Evolutionary conservation across 208 protist genomes (phyloP), one percentile per base, ranked within the genome.

Genomic region (Willaertia magna): DNA sequence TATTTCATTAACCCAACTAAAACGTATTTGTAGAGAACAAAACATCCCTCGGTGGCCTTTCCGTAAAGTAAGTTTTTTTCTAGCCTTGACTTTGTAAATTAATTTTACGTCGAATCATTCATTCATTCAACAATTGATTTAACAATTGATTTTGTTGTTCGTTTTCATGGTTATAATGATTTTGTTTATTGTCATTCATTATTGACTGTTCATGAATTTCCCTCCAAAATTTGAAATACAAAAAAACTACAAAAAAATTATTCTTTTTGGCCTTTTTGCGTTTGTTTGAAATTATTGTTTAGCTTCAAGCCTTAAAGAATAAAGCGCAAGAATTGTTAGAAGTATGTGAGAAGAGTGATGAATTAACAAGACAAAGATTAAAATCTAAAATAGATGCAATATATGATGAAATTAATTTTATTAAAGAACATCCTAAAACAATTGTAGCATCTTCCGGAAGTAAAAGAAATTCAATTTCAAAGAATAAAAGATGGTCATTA

Each of bases 31-130:
- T 51, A 11, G 76, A 81, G n/a, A 51, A n/a, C 48, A 40, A 40
- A 43, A 51, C n/a, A 81, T 81, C n/a, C 76, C 76, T n/a, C 12
- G 76, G 16, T 81, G 76, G 76, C 76, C 76, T 2, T 81, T 40
- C 22, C 2, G 76, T 51, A 81, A 81, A n/a, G 30, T 81, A 51
- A n/a, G 55, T 67, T 26, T 18, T 49, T 49, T 4, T 12, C 12
- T 49, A 12, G 4, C 4, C 12, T 16, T 49, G 7, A 49, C 47
- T 67, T 67, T 2, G 2, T 34, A 9, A n/a, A n/a, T 67, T 67
- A 26, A 22, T n/a, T 6, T 34, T 34, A 30, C 26, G 12, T 18
- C 26, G 26, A 34, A 67, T 67, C n/a, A 9, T 26, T 11, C 34
- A 7, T 30, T 26, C 6, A 67, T 67, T 26, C 4, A 30, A 34